Evolutionary conservation across 306 rosid species (phyloP).

Genomic region (Medicago lupulina): DNA sequence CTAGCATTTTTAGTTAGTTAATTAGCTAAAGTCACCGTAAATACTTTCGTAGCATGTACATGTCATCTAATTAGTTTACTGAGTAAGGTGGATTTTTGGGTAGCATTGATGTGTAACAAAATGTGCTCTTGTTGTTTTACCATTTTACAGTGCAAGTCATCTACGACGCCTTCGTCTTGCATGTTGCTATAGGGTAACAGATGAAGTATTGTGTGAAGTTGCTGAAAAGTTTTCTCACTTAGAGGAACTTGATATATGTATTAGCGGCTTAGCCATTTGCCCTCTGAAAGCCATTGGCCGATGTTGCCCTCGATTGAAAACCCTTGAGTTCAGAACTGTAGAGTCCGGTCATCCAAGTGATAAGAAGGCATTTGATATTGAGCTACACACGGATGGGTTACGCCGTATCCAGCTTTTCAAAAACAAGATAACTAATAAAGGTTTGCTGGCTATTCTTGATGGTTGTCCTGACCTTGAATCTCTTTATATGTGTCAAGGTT

Average conservation of each 20-base stretch:
- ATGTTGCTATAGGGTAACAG: constrained; percentile 50
- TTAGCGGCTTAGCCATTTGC: constrained; percentile 36
- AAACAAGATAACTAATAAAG: constrained; percentile 58
- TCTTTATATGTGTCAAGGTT: constrained; percentile 60
- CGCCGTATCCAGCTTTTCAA: constrained; percentile 66
- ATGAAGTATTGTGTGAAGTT: constrained; percentile 53
- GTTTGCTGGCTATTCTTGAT: constrained; percentile 64
- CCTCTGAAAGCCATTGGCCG: constrained; percentile 60
- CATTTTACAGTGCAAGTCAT: constrained; percentile 55
- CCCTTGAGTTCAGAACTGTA: constrained; percentile 50
- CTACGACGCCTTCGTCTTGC: constrained; percentile 56
- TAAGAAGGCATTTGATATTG: constrained; percentile 53
- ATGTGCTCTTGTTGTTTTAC: constrained; percentile 9
- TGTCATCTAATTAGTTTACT: too few species aligned
- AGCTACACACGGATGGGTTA: constrained; percentile 51
- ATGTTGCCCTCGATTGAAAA: constrained; percentile 58
- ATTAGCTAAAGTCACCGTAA: too few species aligned
- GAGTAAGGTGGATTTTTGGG: background rate
- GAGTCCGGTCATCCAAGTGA: constrained; percentile 25
- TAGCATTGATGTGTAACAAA: constrained; percentile 22
- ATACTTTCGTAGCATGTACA: too few species aligned
- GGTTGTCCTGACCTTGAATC: constrained; percentile 69
- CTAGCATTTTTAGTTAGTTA: too few species aligned
- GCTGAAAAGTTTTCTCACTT: constrained; percentile 55
- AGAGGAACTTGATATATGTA: constrained; percentile 68